Conservation (phyloP, 176 grass and related monocot species). For the Phyllostachys edulis region DNA sequence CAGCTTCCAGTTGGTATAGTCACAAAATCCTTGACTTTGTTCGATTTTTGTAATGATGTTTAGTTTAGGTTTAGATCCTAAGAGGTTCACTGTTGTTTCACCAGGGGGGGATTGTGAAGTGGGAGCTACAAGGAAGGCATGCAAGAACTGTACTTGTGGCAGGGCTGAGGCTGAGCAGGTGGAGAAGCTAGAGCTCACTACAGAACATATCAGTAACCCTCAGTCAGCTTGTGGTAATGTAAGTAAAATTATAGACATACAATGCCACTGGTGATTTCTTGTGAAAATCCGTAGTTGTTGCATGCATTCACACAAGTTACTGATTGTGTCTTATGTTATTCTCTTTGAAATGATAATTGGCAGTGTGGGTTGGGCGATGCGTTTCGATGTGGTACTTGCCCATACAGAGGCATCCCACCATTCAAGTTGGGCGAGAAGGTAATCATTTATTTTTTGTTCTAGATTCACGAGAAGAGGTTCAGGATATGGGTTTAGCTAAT, state of each 20-base stretch:
- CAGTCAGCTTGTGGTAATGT: slow-evolving; percentile 92
- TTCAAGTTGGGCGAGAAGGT: slow-evolving; percentile 97
- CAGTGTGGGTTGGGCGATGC: slow-evolving; percentile 95
- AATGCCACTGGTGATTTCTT: not conserved
- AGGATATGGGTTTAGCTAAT: not conserved
- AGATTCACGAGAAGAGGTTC: not conserved
- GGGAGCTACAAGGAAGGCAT: slow-evolving; percentile 79
- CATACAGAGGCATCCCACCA: slow-evolving; percentile 74
- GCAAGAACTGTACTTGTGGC: slow-evolving; percentile 95
- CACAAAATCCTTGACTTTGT: not conserved
- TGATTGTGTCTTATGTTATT: not conserved
- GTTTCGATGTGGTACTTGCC: slow-evolving; percentile 83
- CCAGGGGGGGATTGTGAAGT: slow-evolving; percentile 86
- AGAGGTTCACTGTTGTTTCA: slow-evolving; percentile 9
- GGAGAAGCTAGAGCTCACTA: slow-evolving; percentile 70
- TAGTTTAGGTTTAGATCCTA: not conserved
- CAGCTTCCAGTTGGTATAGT: slow-evolving; percentile 72
- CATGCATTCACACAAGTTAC: not conserved
- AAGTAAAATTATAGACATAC: slow-evolving; percentile 18
- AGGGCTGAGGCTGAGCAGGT: slow-evolving; percentile 81
- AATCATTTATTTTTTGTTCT: not conserved
- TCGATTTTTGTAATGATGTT: not conserved
- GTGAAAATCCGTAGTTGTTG: not conserved
- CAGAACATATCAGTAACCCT: slow-evolving; percentile 83
- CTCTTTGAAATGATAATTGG: slow-evolving; percentile 21